Conservation (phyloP, 768 basidiomycete species). For the Pisolithus microcarpus region DNA sequence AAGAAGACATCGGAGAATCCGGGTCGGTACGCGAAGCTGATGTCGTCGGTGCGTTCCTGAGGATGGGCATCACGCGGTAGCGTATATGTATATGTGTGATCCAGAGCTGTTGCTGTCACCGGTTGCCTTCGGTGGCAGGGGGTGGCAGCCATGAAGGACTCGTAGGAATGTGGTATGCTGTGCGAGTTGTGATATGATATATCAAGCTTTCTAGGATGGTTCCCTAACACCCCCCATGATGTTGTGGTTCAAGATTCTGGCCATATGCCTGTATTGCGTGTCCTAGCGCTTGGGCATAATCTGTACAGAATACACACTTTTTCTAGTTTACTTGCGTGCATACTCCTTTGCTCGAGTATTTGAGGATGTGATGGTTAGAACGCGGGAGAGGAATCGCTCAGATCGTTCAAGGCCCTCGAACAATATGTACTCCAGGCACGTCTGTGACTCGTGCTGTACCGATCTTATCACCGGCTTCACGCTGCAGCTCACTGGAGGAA, state of each 20-base stretch:
- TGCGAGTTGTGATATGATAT: neutral
- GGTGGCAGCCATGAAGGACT: too few species aligned
- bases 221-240: neutral
- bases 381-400: too few species aligned
- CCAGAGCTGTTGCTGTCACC: too few species aligned
- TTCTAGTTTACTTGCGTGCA: neutral
- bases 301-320: neutral
- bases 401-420: too few species aligned
- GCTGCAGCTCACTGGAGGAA: too few species aligned
- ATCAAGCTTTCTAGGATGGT: neutral
- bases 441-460: too few species aligned
- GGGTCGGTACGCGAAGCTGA: constrained; percentile 77
- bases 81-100: too few species aligned
- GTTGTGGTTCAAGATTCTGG: neutral
- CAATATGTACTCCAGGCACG: too few species aligned
- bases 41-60: constrained; percentile 78
- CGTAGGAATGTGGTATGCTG: neutral
- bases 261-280: neutral
- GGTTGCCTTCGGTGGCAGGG: too few species aligned
- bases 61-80: constrained; percentile 75
- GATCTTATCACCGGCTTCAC: too few species aligned
- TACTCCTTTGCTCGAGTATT: neutral
- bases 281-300: too few species aligned
- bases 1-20: constrained; percentile 45
- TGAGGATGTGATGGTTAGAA: too few species aligned